Conservation (phyloP, 257 asterid species). For the Verbena officinalis region DNA sequence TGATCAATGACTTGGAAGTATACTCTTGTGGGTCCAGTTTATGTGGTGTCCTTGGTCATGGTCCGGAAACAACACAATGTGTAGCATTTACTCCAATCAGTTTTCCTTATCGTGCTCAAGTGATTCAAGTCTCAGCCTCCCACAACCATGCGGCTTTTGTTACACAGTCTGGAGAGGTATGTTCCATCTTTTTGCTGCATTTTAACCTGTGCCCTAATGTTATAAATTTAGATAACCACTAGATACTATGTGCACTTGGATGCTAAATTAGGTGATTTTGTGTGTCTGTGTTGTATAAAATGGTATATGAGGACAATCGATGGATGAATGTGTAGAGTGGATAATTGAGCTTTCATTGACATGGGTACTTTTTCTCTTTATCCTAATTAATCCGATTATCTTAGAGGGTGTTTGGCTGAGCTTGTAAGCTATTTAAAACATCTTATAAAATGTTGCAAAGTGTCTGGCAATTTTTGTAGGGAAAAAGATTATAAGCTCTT, state of each 20-base stretch:
- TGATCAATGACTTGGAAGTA: conserved; percentile 60
- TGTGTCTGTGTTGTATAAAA: neutral
- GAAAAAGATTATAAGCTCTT: no score
- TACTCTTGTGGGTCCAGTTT: conserved; percentile 89
- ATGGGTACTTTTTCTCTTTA: neutral
- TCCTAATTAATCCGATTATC: no score
- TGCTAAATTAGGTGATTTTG: neutral
- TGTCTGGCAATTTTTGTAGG: no score
- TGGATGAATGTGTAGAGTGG: neutral
- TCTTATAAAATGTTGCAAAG: no score
- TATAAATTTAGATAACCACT: neutral
- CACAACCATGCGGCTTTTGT: conserved; percentile 91
- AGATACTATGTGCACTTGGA: neutral
- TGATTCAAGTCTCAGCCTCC: conserved; percentile 75
- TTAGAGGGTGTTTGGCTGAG: no score
- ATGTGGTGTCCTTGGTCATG: conserved; percentile 95
- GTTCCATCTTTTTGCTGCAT: conserved; percentile 20
- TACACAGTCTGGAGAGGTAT: conserved; percentile 76
- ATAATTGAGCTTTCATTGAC: neutral
- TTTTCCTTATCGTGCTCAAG: conserved; percentile 63
- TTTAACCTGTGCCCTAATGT: conserved; percentile 4
- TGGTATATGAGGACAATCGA: no score
- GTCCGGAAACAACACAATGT: conserved; percentile 77
- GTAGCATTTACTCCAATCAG: conserved; percentile 62
- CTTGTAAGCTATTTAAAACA: no score